These are phyloP conservation scores for Lyophyllum shimeji DNA, from an alignment of 768 basidiomycete genomes.

Conservation along the genomic window DNA sequence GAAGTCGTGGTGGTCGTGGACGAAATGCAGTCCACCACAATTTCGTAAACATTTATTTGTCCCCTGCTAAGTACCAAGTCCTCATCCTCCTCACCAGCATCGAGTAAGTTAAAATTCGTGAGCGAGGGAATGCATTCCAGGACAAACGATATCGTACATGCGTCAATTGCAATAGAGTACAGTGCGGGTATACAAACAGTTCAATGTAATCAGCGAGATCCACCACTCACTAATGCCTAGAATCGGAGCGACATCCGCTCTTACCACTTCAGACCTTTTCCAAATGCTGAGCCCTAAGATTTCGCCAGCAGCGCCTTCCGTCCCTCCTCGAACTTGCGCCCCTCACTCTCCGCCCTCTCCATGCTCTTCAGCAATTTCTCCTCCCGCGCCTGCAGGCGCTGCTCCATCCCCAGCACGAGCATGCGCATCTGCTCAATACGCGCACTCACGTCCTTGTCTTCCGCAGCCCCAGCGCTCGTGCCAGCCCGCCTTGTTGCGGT, in stretches of 20 bases:
- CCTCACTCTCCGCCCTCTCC: slow-evolving; percentile 19
- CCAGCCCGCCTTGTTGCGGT: slow-evolving; percentile 26
- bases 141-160: neutral
- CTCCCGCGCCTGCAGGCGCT: slow-evolving; percentile 22
- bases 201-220: neutral
- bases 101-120: no score
- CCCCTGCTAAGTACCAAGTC: no score
- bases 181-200: slow-evolving; percentile 1
- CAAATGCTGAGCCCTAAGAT: neutral
- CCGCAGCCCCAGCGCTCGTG: slow-evolving; percentile 5
- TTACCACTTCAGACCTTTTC: no score
- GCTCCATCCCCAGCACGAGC: slow-evolving; percentile 22
- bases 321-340: slow-evolving; percentile 14
- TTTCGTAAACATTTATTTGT: no score
- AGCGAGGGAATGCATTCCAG: no score
- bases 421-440: slow-evolving; percentile 20
- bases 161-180: neutral
- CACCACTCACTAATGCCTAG: neutral
- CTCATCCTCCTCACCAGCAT: no score
- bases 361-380: slow-evolving; percentile 18
- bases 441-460: slow-evolving; percentile 4
- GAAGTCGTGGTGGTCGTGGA: no score
- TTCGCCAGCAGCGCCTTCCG: slow-evolving; percentile 5
- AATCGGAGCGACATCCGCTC: neutral
- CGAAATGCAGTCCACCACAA: no score